Evolutionary conservation across 1,139 yeast genomes (phyloP).

Genomic region (Pichia sp.): DNA sequence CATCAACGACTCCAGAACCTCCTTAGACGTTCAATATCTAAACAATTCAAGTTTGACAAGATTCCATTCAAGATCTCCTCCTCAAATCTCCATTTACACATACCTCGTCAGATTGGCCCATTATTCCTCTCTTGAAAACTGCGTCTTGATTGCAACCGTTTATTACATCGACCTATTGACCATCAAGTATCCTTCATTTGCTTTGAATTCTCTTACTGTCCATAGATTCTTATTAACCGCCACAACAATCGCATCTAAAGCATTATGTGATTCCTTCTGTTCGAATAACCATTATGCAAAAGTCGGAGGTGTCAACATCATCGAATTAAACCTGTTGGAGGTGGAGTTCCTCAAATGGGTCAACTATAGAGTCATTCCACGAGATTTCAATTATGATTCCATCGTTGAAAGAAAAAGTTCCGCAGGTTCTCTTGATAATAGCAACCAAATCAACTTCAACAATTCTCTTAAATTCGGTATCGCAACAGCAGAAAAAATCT

Average conservation of each 20-base stretch:
- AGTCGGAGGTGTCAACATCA: slow-evolving; percentile 90
- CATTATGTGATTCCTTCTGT: slow-evolving; percentile 91
- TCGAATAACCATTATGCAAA: slow-evolving; percentile 93
- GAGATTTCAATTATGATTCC: slow-evolving; percentile 36
- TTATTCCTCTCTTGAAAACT: slow-evolving; percentile 82
- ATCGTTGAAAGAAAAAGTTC: slow-evolving; percentile 26
- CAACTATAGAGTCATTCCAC: slow-evolving; percentile 71
- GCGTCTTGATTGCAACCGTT: slow-evolving; percentile 75
- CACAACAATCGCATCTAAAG: slow-evolving; percentile 88
- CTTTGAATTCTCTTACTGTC: slow-evolving; percentile 86
- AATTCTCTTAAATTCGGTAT: slow-evolving; percentile 25
- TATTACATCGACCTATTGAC: slow-evolving; percentile 87
- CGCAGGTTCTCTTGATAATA: slow-evolving; percentile 25
- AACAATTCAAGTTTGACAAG: slow-evolving; percentile 57
- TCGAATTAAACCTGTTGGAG: slow-evolving; percentile 85
- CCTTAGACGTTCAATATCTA: slow-evolving; percentile 22
- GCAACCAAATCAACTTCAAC: slow-evolving; percentile 7
- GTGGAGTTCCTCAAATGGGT: slow-evolving; percentile 83
- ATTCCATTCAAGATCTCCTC: slow-evolving; percentile 92
- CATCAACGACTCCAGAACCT: slow-evolving; percentile 28
- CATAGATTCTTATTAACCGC: slow-evolving; percentile 91
- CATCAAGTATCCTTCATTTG: slow-evolving; percentile 74
- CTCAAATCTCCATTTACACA: slow-evolving; percentile 76
- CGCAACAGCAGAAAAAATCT: slow-evolving; percentile 37
- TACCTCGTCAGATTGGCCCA: slow-evolving; percentile 76